These are phyloP conservation scores for Diaporthe australafricana DNA, from an alignment of 2,329 filamentous ascomycete genomes.

Conservation along the genomic window DNA sequence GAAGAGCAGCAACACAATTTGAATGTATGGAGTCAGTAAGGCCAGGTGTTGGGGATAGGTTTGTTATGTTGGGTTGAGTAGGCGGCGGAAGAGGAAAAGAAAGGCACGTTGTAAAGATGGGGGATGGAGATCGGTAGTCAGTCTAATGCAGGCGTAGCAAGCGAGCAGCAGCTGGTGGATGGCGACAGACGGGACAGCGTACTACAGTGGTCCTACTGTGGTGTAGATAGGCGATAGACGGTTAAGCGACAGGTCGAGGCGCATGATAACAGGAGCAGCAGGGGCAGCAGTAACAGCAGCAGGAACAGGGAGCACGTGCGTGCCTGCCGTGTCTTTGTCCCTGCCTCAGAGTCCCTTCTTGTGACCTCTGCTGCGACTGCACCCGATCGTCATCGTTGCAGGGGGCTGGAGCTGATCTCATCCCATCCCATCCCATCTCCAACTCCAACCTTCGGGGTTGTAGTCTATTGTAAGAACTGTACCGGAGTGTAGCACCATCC, in stretches of 20 bases:
- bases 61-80: not conserved
- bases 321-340: constrained; percentile 17
- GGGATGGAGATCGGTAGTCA: constrained; percentile 8
- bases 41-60: not conserved
- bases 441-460: not conserved
- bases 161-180: constrained; percentile 13
- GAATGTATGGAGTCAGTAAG: not conserved
- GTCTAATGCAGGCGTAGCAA: constrained; percentile 23
- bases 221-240: not conserved
- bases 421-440: not conserved
- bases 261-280: not conserved
- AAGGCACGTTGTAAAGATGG: not conserved
- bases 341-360: too few species aligned
- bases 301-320: constrained; percentile 2
- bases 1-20: not conserved
- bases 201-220: not conserved
- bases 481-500: not conserved
- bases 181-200: constrained; percentile 21
- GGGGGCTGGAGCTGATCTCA: constrained; percentile 20
- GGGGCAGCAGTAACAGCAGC: not conserved
- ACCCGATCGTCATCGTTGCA: constrained; percentile 25
- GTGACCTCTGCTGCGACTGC: too few species aligned
- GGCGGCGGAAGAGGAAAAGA: not conserved
- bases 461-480: too few species aligned
- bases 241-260: constrained; percentile 18